Base-by-base conservation (phyloP, 208 protist species). In the Crithidia acanthocephali region DNA sequence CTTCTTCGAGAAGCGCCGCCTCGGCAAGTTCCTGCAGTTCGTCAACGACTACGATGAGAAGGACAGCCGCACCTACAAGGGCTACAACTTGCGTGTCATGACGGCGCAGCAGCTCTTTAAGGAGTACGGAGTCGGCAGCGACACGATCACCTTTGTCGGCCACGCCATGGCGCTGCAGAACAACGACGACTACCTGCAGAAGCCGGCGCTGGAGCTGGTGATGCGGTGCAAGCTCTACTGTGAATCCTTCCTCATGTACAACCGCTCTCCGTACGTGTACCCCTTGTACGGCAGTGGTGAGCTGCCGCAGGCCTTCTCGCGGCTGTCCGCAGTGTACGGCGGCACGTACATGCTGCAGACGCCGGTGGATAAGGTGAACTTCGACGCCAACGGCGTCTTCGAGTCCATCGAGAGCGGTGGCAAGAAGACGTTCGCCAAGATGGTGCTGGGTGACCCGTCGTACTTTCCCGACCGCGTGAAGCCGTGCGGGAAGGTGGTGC, bases 281-380 rank as follows among this genome's bases (percentile, higher is more conserved):
- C 99, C 99, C 11, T 76, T 99, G 16, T 99, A 99, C 82, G 99
- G 99, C 72, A 95, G 99, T 27, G 99, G 99, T 70, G 99, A 99
- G 75, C 85, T 99, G 16, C 99, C 99, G 25, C 98, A 99, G 85
- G 97, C 92, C 40, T 99, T 99, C 92, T 98, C 98, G 3, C 85
- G 95, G 20, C 87, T 98, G 42, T 95, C 89, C 44, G 95, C 95
- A 8, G 93, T 98, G 30, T 95, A 97, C 78, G 95, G 95, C 68
- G 99, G 99, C 80, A 99, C 98, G 2, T 99, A 99, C 85, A 99
- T 99, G 98, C 90, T 99, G 5, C 88, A 99, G 78, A 99, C 94
- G 25, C 91, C 97, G 2, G 91, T 99, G 18, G 96, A 99, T 30
- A 97, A 99, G 76, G 91, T 99, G 45, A 84, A 98, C 59, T 98